Percentiles rank a stretch among this genome's conserved stretches.
Conservation (phyloP, 2,329 filamentous ascomycete genomes). For the Diaporthe sp. region DNA sequence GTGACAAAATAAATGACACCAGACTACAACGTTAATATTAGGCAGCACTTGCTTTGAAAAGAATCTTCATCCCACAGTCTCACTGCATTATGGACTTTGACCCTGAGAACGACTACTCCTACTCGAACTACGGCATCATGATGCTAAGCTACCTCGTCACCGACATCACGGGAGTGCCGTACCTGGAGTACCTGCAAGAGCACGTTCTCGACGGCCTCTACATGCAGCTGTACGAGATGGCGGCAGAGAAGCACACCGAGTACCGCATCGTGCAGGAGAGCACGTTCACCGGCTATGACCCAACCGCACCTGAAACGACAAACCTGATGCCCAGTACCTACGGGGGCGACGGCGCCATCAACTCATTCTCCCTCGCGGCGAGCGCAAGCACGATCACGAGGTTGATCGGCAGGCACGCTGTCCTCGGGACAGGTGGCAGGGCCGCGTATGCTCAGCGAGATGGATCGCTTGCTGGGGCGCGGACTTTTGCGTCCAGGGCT, state of each 20-base stretch:
- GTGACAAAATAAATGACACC: no score
- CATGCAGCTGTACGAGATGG: background rate
- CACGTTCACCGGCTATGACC: background rate
- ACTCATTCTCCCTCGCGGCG: background rate
- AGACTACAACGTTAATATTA: no score
- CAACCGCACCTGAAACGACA: background rate
- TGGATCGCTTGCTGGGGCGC: background rate
- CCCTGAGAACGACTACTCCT: background rate
- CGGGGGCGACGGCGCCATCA: background rate
- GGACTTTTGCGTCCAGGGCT: background rate
- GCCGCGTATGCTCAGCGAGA: background rate
- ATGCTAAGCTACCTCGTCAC: background rate
- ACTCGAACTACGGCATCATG: background rate
- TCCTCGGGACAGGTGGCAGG: background rate
- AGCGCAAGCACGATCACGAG: slow-evolving; percentile 1
- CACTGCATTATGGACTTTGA: background rate
- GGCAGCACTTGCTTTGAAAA: no score
- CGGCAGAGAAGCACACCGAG: background rate
- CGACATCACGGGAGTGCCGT: background rate
- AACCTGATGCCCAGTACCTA: background rate
- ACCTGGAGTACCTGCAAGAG: background rate
- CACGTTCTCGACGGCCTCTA: background rate
- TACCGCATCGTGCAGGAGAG: slow-evolving; percentile 1
- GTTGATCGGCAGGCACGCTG: background rate
- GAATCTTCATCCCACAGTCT: no score